Percentiles rank a stretch among this genome's conserved stretches.
These are phyloP conservation scores for Agrocybe praecox DNA, from an alignment of 768 basidiomycete genomes.

Conservation along the genomic window DNA sequence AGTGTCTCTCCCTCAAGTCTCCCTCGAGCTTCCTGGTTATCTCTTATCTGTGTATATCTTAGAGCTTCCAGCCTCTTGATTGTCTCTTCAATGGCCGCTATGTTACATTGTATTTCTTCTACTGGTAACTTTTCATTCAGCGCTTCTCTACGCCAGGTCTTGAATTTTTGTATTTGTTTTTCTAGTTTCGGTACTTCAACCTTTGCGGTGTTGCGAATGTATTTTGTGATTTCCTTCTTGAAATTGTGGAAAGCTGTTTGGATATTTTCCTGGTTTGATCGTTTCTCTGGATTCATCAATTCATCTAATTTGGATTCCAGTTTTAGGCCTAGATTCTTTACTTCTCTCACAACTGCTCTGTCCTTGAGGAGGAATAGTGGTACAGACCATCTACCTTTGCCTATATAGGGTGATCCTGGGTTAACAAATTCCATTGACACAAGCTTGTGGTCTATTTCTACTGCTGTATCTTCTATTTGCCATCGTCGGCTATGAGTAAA, in stretches of 20 bases:
- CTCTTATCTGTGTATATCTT: background rate
- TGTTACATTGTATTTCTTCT: background rate
- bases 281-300: background rate
- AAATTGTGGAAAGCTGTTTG: background rate
- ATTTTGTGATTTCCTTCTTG: background rate
- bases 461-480: conserved; percentile 19
- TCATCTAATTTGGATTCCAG: background rate
- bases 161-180: background rate
- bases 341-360: conserved; percentile 19
- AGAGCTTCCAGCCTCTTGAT: background rate
- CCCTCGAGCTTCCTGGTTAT: background rate
- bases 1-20: background rate
- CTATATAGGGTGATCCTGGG: conserved; percentile 23
- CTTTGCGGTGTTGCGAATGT: background rate
- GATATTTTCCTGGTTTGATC: background rate
- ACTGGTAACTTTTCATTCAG: background rate
- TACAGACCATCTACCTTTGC: conserved; percentile 34
- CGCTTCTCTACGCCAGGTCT: background rate
- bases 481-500: conserved; percentile 20
- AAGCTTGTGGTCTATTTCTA: conserved; percentile 34
- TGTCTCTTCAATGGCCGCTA: background rate
- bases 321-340: background rate
- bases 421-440: conserved; percentile 22
- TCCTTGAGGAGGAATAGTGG: conserved; percentile 6
- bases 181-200: background rate